phyloP scores from a whole-genome alignment of 2,329 filamentous ascomycete genomes.

The Daldinia sp. region DNA sequence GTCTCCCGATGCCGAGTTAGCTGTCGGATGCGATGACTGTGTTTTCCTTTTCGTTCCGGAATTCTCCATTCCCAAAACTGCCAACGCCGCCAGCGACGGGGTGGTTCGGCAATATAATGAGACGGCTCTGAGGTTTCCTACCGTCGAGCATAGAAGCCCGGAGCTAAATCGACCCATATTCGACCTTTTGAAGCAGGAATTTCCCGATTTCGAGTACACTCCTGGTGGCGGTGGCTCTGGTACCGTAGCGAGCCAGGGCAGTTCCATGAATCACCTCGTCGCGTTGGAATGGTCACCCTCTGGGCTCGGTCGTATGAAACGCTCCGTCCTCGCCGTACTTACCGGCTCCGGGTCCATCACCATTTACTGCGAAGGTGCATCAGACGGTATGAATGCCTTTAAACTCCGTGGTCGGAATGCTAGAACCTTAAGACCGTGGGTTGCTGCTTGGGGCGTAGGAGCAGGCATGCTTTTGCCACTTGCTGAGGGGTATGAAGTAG shows the following conservation, averaged over 20 bases:
- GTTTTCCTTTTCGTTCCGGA: conserved; percentile 61
- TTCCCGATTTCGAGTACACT: conserved; percentile 45
- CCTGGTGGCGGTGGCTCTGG: conserved; percentile 58
- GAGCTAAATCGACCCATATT: conserved; percentile 46
- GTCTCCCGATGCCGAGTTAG: conserved; percentile 66
- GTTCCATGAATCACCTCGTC: conserved; percentile 63
- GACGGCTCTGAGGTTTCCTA: conserved; percentile 45
- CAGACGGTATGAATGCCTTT: conserved; percentile 37
- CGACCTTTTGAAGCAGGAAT: conserved; percentile 38
- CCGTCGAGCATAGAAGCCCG: conserved; percentile 39
- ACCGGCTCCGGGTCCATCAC: conserved; percentile 60
- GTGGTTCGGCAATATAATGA: conserved; percentile 46
- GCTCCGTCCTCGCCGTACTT: conserved; percentile 61
- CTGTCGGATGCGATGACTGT: conserved; percentile 64
- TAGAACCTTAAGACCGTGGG: conserved; percentile 58
- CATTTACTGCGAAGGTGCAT: conserved; percentile 59
- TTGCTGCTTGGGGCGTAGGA: conserved; percentile 64
- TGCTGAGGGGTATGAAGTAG: conserved; percentile 43
- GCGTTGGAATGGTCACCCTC: conserved; percentile 65
- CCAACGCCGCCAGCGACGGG: conserved; percentile 13
- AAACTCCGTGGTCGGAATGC: conserved; percentile 48
- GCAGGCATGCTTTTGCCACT: conserved; percentile 60
- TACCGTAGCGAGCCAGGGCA: conserved; percentile 57
- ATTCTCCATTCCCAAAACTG: conserved; percentile 42
- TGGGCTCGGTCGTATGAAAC: conserved; percentile 63